Evolutionary conservation across 306 rosid species (phyloP).

Genomic region (Prinsepia uniflora): DNA sequence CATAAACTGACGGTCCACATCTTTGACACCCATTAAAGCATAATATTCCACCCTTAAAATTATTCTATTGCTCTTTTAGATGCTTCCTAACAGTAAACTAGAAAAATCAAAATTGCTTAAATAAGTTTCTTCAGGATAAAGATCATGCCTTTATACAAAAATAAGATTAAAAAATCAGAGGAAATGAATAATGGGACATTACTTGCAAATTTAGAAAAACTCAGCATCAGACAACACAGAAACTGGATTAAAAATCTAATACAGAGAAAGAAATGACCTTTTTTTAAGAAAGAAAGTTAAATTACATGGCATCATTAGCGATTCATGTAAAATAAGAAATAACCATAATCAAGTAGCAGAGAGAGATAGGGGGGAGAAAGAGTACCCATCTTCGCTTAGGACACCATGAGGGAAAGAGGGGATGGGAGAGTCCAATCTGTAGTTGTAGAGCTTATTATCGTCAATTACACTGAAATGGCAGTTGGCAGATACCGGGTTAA

Average conservation of each 20-base stretch:
- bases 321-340: not conserved
- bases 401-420: conserved; percentile 74
- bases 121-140: not conserved
- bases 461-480: conserved; percentile 51
- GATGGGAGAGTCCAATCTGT: conserved; percentile 60
- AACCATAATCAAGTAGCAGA: not conserved
- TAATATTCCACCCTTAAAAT: not conserved
- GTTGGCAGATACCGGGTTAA: conserved; percentile 29
- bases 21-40: not conserved
- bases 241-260: no score
- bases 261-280: not conserved
- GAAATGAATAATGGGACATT: not conserved
- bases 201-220: not conserved
- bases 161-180: not conserved
- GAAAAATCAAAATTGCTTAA: conserved; percentile 2
- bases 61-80: conserved; percentile 8
- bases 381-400: conserved; percentile 94
- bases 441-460: conserved; percentile 59
- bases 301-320: not conserved
- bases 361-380: not conserved
- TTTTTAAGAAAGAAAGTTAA: not conserved
- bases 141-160: not conserved
- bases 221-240: not conserved
- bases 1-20: not conserved
- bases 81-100: not conserved